Percentiles rank a stretch among this genome's conserved stretches.
These are phyloP conservation scores for Neoascochyta sp. DNA, from an alignment of 2,329 filamentous ascomycete species.

Conservation along the genomic window DNA sequence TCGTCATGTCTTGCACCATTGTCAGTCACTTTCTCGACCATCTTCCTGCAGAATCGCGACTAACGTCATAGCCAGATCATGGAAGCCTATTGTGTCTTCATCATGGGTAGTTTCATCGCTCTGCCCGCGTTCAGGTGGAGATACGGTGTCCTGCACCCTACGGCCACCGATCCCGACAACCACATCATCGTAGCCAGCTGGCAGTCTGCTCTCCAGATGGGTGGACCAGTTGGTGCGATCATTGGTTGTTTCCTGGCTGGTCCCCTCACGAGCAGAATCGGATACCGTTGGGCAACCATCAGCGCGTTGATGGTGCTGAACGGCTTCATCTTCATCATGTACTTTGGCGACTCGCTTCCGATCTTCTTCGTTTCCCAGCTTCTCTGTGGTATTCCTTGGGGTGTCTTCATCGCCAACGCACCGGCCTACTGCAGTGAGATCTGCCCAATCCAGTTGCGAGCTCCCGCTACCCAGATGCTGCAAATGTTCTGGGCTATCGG, in stretches of 20 bases:
- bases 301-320: slow-evolving; percentile 55
- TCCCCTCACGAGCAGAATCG: slow-evolving; percentile 56
- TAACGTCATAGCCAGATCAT: slow-evolving; percentile 50
- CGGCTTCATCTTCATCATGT: slow-evolving; percentile 58
- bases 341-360: slow-evolving; percentile 50
- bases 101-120: slow-evolving; percentile 59
- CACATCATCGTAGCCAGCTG: slow-evolving; percentile 51
- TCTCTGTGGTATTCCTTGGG: slow-evolving; percentile 62
- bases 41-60: slow-evolving; percentile 5
- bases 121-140: slow-evolving; percentile 44
- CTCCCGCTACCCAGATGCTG: slow-evolving; percentile 58
- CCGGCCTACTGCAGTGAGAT: slow-evolving; percentile 62
- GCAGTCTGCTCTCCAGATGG: slow-evolving; percentile 56
- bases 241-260: slow-evolving; percentile 59
- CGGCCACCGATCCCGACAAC: slow-evolving; percentile 9
- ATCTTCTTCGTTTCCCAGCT: slow-evolving; percentile 54
- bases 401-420: slow-evolving; percentile 63
- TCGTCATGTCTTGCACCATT: slow-evolving; percentile 55
- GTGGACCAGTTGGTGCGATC: slow-evolving; percentile 57
- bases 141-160: slow-evolving; percentile 45
- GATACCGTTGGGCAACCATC: slow-evolving; percentile 60
- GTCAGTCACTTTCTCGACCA: slow-evolving; percentile 33
- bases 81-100: slow-evolving; percentile 62
- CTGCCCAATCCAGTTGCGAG: slow-evolving; percentile 56
- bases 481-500: slow-evolving; percentile 66